Conservation (phyloP, 495 filamentous ascomycete species). For the Daldinia decipiens region DNA sequence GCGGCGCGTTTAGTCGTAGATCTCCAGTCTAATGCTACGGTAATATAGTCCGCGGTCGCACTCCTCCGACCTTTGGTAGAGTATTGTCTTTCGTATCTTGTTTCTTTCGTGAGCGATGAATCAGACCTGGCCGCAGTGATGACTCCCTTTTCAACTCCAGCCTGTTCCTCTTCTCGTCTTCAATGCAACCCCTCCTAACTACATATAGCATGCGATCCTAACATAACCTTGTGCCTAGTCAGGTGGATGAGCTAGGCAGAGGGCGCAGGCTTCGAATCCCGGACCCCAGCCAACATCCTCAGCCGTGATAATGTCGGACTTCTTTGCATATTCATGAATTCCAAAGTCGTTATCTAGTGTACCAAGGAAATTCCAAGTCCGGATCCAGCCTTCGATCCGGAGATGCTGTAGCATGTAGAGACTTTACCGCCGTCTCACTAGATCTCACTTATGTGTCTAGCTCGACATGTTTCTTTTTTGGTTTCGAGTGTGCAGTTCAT, state of each 20-base stretch:
- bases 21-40: conserved; percentile 29
- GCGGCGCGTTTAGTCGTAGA: conserved; percentile 24
- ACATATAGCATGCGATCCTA: conserved; percentile 38
- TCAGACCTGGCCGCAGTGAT: conserved; percentile 15
- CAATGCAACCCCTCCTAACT: conserved; percentile 33
- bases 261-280: conserved; percentile 40
- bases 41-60: conserved; percentile 18
- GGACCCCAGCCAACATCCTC: conserved; percentile 39
- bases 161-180: conserved; percentile 28
- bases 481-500: background rate
- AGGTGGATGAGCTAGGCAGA: conserved; percentile 39
- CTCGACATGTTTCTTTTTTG: conserved; percentile 18
- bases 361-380: conserved; percentile 15
- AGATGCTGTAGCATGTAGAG: conserved; percentile 12
- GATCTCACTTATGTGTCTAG: conserved; percentile 13
- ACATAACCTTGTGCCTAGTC: conserved; percentile 34
- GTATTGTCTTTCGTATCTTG: conserved; percentile 14
- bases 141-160: conserved; percentile 12
- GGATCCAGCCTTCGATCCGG: conserved; percentile 26
- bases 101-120: background rate
- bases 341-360: conserved; percentile 14
- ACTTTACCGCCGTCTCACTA: conserved; percentile 13
- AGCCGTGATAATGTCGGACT: conserved; percentile 25
- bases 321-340: conserved; percentile 15
- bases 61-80: conserved; percentile 15